Percentiles rank a stretch among this genome's conserved stretches.
phyloP scores from a whole-genome alignment of 2,329 filamentous ascomycete genomes.

The Bertia moriformis region DNA sequence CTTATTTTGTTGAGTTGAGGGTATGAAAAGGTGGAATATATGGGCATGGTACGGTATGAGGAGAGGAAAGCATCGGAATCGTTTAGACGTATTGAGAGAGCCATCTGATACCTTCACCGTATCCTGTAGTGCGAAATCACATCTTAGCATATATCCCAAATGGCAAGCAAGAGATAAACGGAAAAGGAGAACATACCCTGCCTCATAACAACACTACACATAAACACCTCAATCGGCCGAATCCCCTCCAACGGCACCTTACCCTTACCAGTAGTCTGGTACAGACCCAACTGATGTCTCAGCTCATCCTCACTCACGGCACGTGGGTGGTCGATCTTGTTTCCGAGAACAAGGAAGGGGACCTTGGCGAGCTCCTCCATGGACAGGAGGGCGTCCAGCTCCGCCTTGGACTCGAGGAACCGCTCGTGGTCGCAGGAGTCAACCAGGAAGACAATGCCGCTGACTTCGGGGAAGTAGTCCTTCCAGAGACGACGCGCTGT shows the following conservation, averaged over 20 bases:
- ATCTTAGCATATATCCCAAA: conserved; percentile 7
- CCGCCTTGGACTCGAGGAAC: conserved; percentile 84
- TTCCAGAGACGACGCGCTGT: conserved; percentile 84
- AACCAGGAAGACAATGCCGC: conserved; percentile 92
- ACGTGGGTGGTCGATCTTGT: conserved; percentile 98
- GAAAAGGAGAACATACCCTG: conserved; percentile 45
- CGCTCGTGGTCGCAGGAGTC: conserved; percentile 96
- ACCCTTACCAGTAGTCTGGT: conserved; percentile 92
- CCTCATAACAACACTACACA: conserved; percentile 98
- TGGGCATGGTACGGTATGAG: background rate
- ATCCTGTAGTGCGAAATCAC: conserved; percentile 32
- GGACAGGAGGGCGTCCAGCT: conserved; percentile 83
- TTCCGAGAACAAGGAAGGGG: conserved; percentile 88
- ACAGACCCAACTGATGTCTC: conserved; percentile 78
- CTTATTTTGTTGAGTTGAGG: background rate
- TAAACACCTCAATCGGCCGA: conserved; percentile 90
- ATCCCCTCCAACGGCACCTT: conserved; percentile 87
- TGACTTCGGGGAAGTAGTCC: conserved; percentile 93
- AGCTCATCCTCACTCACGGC: conserved; percentile 93
- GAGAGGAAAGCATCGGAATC: conserved; percentile 2
- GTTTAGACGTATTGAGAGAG: conserved; percentile 77
- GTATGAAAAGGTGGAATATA: background rate
- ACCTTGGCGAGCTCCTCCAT: conserved; percentile 97
- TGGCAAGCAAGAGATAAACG: conserved; percentile 1
- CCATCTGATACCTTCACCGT: conserved; percentile 84